A percentile compares a stretch with the other conserved stretches of the same genome.
Conservation (phyloP, 768 basidiomycete genomes). For the Gloeopeniophorella convolvens region DNA sequence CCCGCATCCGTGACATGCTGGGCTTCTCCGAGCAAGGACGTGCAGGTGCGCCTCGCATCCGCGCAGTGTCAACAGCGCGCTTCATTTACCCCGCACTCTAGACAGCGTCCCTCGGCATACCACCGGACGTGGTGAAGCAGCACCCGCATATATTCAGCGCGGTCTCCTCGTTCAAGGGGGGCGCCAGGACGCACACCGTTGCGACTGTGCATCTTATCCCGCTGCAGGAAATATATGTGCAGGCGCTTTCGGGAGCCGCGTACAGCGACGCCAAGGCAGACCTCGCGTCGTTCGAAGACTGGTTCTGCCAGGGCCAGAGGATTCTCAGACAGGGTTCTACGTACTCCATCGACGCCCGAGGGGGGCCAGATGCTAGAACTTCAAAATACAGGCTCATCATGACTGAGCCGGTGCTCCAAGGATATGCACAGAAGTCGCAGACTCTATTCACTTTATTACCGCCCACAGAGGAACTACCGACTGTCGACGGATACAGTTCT, state of each 20-base stretch:
- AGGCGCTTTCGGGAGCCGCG: conserved; percentile 23
- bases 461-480: background rate
- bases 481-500: conserved; percentile 18
- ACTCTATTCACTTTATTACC: conserved; percentile 18
- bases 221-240: conserved; percentile 23
- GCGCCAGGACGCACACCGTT: conserved; percentile 12
- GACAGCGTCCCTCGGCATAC: conserved; percentile 10
- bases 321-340: conserved; percentile 50
- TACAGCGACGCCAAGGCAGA: conserved; percentile 22
- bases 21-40: conserved; percentile 33
- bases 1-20: conserved; percentile 28
- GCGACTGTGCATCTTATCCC: conserved; percentile 15
- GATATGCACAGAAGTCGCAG: conserved; percentile 15
- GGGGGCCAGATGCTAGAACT: background rate
- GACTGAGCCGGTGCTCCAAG: conserved; percentile 18
- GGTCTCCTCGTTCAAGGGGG: background rate
- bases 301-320: conserved; percentile 20
- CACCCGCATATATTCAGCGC: conserved; percentile 1
- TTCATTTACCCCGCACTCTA: conserved; percentile 24
- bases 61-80: background rate
- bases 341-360: conserved; percentile 26
- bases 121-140: conserved; percentile 4
- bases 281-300: conserved; percentile 20
- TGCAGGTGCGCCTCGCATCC: conserved; percentile 23
- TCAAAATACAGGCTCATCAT: conserved; percentile 16